Conservation (phyloP, 805 yeast species). For the Candida ovalis region DNA sequence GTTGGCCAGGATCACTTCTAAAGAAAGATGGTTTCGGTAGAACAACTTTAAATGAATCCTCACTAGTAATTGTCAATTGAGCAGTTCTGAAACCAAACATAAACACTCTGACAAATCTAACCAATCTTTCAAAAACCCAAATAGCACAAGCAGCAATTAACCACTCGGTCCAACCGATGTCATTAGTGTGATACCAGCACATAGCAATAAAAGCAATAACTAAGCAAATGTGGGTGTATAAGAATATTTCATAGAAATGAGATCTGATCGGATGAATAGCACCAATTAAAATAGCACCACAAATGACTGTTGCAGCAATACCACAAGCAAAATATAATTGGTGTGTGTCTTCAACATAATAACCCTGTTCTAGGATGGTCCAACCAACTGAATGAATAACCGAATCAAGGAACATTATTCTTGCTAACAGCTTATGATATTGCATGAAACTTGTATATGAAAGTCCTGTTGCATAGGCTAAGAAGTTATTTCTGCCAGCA, state of each 20-base stretch:
- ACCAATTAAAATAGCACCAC: conserved; percentile 43
- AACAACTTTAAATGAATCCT: conserved; percentile 40
- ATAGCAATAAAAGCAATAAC: conserved; percentile 51
- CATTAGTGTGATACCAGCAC: conserved; percentile 54
- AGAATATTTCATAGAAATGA: conserved; percentile 55
- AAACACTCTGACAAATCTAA: conserved; percentile 34
- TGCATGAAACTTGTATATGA: conserved; percentile 40
- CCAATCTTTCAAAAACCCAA: conserved; percentile 50
- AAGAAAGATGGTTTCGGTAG: conserved; percentile 48
- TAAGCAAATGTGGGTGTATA: conserved; percentile 51
- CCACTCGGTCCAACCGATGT: conserved; percentile 33
- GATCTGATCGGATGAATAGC: conserved; percentile 50
- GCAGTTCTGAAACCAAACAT: conserved; percentile 25
- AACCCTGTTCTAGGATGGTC: conserved; percentile 21
- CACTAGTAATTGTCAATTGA: conserved; percentile 13
- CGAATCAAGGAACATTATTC: conserved; percentile 39
- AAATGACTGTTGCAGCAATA: conserved; percentile 37
- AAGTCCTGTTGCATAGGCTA: conserved; percentile 42
- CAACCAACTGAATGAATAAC: conserved; percentile 38
- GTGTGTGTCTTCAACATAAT: conserved; percentile 6
- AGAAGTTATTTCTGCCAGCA: conserved; percentile 45
- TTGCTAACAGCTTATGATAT: conserved; percentile 65
- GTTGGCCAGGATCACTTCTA: conserved; percentile 52
- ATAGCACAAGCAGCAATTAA: conserved; percentile 38
- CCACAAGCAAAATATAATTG: conserved; percentile 29